Conservation (phyloP, 2,329 filamentous ascomycete genomes). For the Cladophialophora psammophila region DNA sequence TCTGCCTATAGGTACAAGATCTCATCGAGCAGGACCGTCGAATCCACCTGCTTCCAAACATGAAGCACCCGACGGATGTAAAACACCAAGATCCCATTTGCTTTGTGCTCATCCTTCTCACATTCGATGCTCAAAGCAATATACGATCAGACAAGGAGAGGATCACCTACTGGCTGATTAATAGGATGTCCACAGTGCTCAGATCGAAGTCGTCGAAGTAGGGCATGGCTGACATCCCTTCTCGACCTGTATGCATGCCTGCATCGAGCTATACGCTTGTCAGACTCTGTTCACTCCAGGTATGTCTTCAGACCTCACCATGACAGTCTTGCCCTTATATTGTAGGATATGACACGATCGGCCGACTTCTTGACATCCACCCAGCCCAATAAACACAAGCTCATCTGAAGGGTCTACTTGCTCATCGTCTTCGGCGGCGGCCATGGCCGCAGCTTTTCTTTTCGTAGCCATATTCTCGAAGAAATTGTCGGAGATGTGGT, state of each 20-base stretch:
- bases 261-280: slow-evolving; percentile 77
- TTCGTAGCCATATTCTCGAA: slow-evolving; percentile 81
- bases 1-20: slow-evolving; percentile 35
- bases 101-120: neutral
- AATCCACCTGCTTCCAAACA: slow-evolving; percentile 6
- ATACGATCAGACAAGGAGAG: slow-evolving; percentile 39
- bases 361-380: slow-evolving; percentile 96
- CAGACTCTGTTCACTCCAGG: slow-evolving; percentile 16
- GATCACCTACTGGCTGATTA: slow-evolving; percentile 95
- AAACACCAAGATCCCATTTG: neutral
- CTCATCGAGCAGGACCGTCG: slow-evolving; percentile 6
- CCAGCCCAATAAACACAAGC: slow-evolving; percentile 90
- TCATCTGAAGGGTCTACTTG: slow-evolving; percentile 93
- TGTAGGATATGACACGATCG: slow-evolving; percentile 97
- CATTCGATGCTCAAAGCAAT: slow-evolving; percentile 25
- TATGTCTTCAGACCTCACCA: slow-evolving; percentile 67
- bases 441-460: slow-evolving; percentile 82
- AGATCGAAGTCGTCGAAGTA: slow-evolving; percentile 99
- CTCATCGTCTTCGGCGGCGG: slow-evolving; percentile 71
- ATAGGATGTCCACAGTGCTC: slow-evolving; percentile 92
- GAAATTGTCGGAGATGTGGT: neutral
- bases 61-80: neutral
- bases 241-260: slow-evolving; percentile 84
- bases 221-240: slow-evolving; percentile 88
- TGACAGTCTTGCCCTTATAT: slow-evolving; percentile 99